Conservation (phyloP, 768 basidiomycete genomes). For the Naematelia encephala region DNA sequence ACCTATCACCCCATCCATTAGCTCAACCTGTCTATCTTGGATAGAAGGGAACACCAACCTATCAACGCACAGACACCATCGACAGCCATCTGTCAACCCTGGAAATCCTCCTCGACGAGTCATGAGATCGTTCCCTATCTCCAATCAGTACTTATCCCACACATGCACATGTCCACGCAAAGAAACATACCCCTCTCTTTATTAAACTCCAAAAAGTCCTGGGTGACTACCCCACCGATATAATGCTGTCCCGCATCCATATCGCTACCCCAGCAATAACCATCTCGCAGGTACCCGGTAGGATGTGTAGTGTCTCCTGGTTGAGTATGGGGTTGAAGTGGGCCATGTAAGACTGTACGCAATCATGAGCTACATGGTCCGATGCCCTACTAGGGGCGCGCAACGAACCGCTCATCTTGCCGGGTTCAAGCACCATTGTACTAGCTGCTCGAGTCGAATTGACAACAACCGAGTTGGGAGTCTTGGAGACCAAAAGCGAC, state of each 20-base stretch:
- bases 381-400: not conserved
- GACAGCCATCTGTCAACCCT: slow-evolving; percentile 47
- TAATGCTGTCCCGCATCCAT: slow-evolving; percentile 46
- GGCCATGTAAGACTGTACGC: slow-evolving; percentile 34
- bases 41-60: too few species aligned
- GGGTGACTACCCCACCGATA: slow-evolving; percentile 42
- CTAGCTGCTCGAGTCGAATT: slow-evolving; percentile 19
- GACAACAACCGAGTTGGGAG: not conserved
- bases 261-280: slow-evolving; percentile 36
- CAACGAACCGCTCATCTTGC: slow-evolving; percentile 38
- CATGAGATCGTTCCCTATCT: slow-evolving; percentile 49
- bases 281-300: slow-evolving; percentile 39
- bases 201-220: slow-evolving; percentile 46
- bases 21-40: too few species aligned
- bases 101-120: slow-evolving; percentile 38
- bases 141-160: not conserved
- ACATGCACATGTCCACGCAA: too few species aligned
- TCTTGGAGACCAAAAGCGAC: not conserved
- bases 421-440: slow-evolving; percentile 32
- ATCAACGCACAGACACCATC: slow-evolving; percentile 50
- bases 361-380: not conserved
- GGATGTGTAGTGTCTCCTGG: slow-evolving; percentile 39
- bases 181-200: slow-evolving; percentile 38
- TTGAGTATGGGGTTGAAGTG: slow-evolving; percentile 32
- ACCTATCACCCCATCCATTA: slow-evolving; percentile 15